These are phyloP conservation scores for Hammondia hammondi DNA, from an alignment of 169 alveolate species.

Conservation along the genomic window DNA sequence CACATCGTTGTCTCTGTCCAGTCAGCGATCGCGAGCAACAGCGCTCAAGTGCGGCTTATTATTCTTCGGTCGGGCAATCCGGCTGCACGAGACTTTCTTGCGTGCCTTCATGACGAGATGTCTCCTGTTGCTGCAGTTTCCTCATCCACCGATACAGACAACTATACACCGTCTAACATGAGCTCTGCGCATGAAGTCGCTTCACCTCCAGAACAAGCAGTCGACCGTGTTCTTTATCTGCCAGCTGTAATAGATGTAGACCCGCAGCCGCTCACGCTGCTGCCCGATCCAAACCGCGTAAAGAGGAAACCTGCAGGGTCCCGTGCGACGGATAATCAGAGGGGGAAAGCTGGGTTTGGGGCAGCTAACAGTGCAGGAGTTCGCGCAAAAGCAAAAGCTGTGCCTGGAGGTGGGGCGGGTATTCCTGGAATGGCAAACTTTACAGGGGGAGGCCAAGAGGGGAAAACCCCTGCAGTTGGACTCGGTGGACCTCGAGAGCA, in stretches of 20 bases:
- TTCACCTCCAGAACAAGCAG: background rate
- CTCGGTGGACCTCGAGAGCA: background rate
- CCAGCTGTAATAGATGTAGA: background rate
- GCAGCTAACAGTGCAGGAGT: background rate
- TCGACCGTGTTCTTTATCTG: background rate
- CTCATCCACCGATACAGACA: background rate
- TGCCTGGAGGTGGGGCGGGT: background rate
- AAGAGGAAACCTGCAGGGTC: constrained; percentile 12
- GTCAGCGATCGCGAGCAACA: background rate
- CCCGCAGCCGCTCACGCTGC: constrained; percentile 7
- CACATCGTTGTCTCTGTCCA: background rate
- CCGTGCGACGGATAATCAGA: background rate
- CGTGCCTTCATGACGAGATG: background rate
- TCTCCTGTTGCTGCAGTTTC: background rate
- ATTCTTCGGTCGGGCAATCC: background rate
- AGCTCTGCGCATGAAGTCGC: background rate
- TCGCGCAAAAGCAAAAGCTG: background rate
- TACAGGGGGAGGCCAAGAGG: background rate
- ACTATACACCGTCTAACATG: background rate
- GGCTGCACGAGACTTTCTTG: background rate
- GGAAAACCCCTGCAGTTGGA: background rate
- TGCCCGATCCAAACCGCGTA: background rate
- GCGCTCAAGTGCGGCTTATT: constrained; percentile 27
- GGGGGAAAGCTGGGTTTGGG: background rate
- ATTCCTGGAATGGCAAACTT: background rate